phyloP scores from a whole-genome alignment of 2,329 filamentous ascomycete species.

The Colletotrichum sp. region DNA sequence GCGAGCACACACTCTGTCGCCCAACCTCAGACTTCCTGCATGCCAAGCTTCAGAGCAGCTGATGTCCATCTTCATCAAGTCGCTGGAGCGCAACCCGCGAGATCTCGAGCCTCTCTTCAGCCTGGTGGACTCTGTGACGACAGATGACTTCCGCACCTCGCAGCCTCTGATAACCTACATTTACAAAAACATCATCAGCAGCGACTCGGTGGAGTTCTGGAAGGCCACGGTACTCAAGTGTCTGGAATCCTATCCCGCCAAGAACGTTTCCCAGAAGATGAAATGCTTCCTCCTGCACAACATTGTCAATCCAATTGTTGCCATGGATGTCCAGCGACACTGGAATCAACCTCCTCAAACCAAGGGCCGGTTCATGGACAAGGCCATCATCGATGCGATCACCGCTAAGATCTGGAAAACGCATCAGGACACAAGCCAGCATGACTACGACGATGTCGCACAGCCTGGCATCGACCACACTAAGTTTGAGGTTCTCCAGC shows the following conservation, averaged over 20 bases:
- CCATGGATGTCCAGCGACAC: slow-evolving; percentile 91
- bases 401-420: slow-evolving; percentile 95
- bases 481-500: slow-evolving; percentile 91
- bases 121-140: slow-evolving; percentile 82
- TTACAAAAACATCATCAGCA: slow-evolving; percentile 83
- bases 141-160: slow-evolving; percentile 79
- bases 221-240: slow-evolving; percentile 82
- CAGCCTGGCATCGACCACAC: slow-evolving; percentile 94
- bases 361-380: slow-evolving; percentile 78
- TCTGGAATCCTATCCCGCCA: slow-evolving; percentile 84
- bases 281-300: slow-evolving; percentile 94
- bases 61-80: slow-evolving; percentile 83
- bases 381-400: slow-evolving; percentile 84
- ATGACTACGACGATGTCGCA: slow-evolving; percentile 85
- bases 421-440: slow-evolving; percentile 79
- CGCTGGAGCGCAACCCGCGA: slow-evolving; percentile 74
- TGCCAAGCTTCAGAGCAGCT: slow-evolving; percentile 90
- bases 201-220: slow-evolving; percentile 85
- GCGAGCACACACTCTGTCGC: slow-evolving; percentile 71
- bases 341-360: slow-evolving; percentile 66
- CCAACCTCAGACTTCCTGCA: slow-evolving; percentile 78
- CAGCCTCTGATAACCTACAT: slow-evolving; percentile 82
- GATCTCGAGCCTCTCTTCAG: slow-evolving; percentile 86
- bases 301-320: slow-evolving; percentile 93
- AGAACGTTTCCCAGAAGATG: slow-evolving; percentile 80